These are phyloP conservation scores for Lecanicillium sp. DNA, from an alignment of 2,329 filamentous ascomycete species.

Conservation along the genomic window DNA sequence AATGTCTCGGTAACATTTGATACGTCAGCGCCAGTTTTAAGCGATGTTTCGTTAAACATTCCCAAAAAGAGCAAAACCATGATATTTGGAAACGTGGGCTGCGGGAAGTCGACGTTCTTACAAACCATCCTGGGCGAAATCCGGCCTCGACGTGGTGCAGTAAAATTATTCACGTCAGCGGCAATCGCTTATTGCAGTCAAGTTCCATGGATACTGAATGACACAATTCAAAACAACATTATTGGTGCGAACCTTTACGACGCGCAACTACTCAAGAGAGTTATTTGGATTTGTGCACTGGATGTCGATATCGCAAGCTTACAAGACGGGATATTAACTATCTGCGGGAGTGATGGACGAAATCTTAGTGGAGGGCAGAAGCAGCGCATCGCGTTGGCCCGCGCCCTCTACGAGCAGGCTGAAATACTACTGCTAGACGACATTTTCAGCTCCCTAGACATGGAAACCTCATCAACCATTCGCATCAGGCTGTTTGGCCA, in stretches of 20 bases:
- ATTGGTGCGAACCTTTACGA: constrained; percentile 23
- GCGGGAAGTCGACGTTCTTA: constrained; percentile 30
- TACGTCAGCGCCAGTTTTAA: neutral
- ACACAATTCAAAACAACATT: constrained; percentile 28
- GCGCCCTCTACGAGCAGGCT: constrained; percentile 25
- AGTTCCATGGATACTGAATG: constrained; percentile 25
- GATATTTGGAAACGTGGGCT: constrained; percentile 29
- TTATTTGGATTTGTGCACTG: constrained; percentile 22
- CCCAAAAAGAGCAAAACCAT: constrained; percentile 17
- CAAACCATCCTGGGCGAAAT: constrained; percentile 26
- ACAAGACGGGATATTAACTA: constrained; percentile 27
- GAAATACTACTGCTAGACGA: constrained; percentile 25
- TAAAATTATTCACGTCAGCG: constrained; percentile 6
- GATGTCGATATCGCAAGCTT: constrained; percentile 23
- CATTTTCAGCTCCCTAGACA: constrained; percentile 27
- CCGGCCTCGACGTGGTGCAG: neutral
- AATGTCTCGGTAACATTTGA: neutral
- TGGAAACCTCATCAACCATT: constrained; percentile 13
- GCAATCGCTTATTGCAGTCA: constrained; percentile 20
- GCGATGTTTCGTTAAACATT: neutral
- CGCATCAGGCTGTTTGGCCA: constrained; percentile 18
- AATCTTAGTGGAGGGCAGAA: constrained; percentile 32
- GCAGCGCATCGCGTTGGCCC: constrained; percentile 19
- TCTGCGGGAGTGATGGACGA: constrained; percentile 31
- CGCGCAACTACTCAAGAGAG: constrained; percentile 23